Conservation (phyloP, 2,329 filamentous ascomycete species). For the Lachnellula suecica region DNA sequence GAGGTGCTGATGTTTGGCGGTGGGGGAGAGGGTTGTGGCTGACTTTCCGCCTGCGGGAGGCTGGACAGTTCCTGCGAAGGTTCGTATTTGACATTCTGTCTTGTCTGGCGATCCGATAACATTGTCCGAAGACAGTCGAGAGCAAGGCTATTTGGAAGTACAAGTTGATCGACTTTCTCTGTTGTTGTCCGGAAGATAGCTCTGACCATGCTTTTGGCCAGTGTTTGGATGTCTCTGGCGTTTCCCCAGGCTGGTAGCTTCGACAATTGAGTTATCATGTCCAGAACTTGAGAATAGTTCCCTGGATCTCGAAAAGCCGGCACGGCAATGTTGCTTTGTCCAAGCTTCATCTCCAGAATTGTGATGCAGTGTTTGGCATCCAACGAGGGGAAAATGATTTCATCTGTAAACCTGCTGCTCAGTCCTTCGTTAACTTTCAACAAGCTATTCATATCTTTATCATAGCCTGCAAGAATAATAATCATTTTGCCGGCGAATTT, state of each 20-base stretch:
- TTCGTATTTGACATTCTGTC: too few species aligned
- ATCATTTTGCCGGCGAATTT: slow-evolving; percentile 49
- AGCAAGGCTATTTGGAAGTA: slow-evolving; percentile 17
- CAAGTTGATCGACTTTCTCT: slow-evolving; percentile 14
- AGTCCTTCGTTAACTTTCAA: slow-evolving; percentile 52
- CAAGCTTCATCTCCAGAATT: slow-evolving; percentile 37
- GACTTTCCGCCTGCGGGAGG: neutral
- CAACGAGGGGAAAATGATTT: slow-evolving; percentile 42
- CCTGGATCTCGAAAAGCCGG: slow-evolving; percentile 30
- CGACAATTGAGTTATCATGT: slow-evolving; percentile 38
- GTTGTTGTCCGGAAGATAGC: slow-evolving; percentile 22
- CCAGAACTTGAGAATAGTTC: slow-evolving; percentile 13
- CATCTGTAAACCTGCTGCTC: slow-evolving; percentile 53
- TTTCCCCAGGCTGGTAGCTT: slow-evolving; percentile 48
- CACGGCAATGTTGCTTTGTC: slow-evolving; percentile 27
- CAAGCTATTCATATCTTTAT: slow-evolving; percentile 52
- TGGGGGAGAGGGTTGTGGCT: slow-evolving; percentile 7
- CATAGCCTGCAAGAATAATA: slow-evolving; percentile 58
- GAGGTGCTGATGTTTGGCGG: neutral
- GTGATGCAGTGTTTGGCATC: slow-evolving; percentile 36
- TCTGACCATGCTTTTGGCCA: slow-evolving; percentile 45
- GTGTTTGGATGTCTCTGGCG: slow-evolving; percentile 48
- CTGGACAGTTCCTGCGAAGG: neutral
- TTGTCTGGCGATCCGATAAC: slow-evolving; percentile 20
- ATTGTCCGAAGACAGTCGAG: slow-evolving; percentile 24